Conservation (phyloP, 2,329 filamentous ascomycete genomes). For the Penicillium paneum region DNA sequence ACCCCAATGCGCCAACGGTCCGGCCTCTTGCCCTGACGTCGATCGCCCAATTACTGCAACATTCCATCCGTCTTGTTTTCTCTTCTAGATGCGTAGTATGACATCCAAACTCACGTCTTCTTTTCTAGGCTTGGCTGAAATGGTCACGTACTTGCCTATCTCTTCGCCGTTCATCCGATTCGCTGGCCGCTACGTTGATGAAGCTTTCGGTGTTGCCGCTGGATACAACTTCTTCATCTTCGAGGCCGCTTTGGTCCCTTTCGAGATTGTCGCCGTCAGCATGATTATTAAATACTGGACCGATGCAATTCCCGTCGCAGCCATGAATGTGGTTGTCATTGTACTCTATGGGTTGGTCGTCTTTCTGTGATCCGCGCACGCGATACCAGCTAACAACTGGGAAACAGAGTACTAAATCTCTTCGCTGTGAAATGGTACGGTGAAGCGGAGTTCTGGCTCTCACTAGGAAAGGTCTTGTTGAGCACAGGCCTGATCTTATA, state of each 20-base stretch:
- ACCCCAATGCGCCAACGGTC: slow-evolving; percentile 7
- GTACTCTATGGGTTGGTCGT: slow-evolving; percentile 43
- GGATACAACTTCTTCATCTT: slow-evolving; percentile 54
- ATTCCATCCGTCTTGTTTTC: not conserved
- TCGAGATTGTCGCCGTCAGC: slow-evolving; percentile 52
- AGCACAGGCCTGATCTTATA: slow-evolving; percentile 70
- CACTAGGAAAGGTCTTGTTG: slow-evolving; percentile 68
- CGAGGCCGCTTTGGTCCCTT: slow-evolving; percentile 51
- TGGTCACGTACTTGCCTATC: slow-evolving; percentile 51
- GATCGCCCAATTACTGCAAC: not conserved
- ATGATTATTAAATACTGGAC: slow-evolving; percentile 53
- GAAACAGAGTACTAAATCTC: slow-evolving; percentile 55
- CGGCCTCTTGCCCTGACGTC: not conserved
- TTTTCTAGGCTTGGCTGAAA: slow-evolving; percentile 46
- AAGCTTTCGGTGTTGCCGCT: slow-evolving; percentile 47
- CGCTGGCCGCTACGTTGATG: slow-evolving; percentile 48
- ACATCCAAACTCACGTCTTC: slow-evolving; percentile 16
- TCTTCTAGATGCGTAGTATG: not conserved
- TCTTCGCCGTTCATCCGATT: slow-evolving; percentile 48
- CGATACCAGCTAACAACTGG: not conserved
- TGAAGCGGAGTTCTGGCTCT: slow-evolving; percentile 72
- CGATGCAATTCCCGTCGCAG: slow-evolving; percentile 45
- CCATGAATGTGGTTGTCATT: slow-evolving; percentile 47
- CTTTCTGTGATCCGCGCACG: not conserved
- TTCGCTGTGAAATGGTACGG: slow-evolving; percentile 72